Evolutionary conservation across 192 early-diverging fungal species (phyloP), one percentile per base, ranked within the genome.

Genomic region (Coemansia sp.): DNA sequence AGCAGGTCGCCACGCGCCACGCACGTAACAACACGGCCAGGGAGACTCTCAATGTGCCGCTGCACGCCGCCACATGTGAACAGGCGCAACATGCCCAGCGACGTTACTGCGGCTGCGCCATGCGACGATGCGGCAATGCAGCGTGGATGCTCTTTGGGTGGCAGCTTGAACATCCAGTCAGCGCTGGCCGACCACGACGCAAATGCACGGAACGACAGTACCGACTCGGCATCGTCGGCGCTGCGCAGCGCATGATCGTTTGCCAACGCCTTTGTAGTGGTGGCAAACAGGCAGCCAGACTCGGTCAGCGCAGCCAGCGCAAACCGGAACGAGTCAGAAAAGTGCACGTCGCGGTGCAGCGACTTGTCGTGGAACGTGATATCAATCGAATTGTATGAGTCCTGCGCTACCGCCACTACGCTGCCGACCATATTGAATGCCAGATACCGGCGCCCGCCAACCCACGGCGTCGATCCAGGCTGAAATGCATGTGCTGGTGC

Each of bases 281-380:
- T 75, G 23, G 79, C 79, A 84, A 96, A 95, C 5, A 89, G 69
- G 10, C 87, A 87, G 14, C 96, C 96, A 5, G 76, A 69, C 14
- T 81, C 76, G 22, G 84, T 76, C 12, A 98, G 77, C 51, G 87
- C 82, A 0, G 92, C 94, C 85, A 97, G 84, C 4, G 87, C 83
- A 77, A 86, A 94, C 43, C 88, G 85, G 21, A 53, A 53, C 63
- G 85, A 83, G 66, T 97, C 93, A 2, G 88, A 85, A 53, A 97
- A 96, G 70, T 90, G 88, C 52, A 90, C 90, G 59, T 89, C 89
- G 37, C 92, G 84, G 49, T 85, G 75, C 6, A 85, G 60, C 14
- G 92, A 83, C 62, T 92, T 87, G 83, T 98, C 94, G 72, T 95
- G 89, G 63, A 92, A 96, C 50, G 92, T 90, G 4, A 98, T 88